Evolutionary conservation across 1,139 yeast genomes (phyloP).

Genomic region (Yamadazyma songkhlaensis): DNA sequence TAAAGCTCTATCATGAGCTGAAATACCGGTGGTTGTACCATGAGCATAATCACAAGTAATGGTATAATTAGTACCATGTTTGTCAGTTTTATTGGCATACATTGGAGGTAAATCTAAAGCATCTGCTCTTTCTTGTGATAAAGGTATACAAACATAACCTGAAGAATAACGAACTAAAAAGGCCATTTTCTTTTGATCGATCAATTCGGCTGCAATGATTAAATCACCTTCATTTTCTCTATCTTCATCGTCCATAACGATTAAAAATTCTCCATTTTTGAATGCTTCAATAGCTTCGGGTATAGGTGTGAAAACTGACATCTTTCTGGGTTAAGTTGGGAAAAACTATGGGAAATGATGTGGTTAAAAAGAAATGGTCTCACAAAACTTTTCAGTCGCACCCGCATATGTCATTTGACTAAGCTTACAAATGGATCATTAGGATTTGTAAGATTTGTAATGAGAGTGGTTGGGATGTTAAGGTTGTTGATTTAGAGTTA

Average conservation of each 20-base stretch:
- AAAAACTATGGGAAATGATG: not conserved
- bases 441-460: not conserved
- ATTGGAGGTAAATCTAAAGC: constrained; percentile 75
- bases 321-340: not conserved
- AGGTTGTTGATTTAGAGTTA: too few species aligned
- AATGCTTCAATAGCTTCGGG: constrained; percentile 78
- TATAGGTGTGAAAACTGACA: constrained; percentile 49
- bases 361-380: not conserved
- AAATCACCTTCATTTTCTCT: constrained; percentile 98
- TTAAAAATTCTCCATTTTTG: constrained; percentile 81
- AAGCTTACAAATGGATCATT: constrained; percentile 1
- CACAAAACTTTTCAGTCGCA: not conserved
- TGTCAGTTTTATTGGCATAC: constrained; percentile 64
- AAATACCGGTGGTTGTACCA: constrained; percentile 97
- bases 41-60: constrained; percentile 80
- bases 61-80: constrained; percentile 97
- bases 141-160: constrained; percentile 93
- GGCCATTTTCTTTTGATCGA: constrained; percentile 89
- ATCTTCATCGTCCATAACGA: constrained; percentile 93
- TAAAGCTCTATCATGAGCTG: constrained; percentile 89
- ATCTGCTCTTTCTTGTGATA: constrained; percentile 77
- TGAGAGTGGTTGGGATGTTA: too few species aligned
- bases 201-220: constrained; percentile 81
- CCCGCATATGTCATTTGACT: constrained; percentile 1
- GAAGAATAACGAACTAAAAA: constrained; percentile 85